These are phyloP conservation scores for Andrographis paniculata DNA, from an alignment of 305 asterid species.

Conservation along the genomic window DNA sequence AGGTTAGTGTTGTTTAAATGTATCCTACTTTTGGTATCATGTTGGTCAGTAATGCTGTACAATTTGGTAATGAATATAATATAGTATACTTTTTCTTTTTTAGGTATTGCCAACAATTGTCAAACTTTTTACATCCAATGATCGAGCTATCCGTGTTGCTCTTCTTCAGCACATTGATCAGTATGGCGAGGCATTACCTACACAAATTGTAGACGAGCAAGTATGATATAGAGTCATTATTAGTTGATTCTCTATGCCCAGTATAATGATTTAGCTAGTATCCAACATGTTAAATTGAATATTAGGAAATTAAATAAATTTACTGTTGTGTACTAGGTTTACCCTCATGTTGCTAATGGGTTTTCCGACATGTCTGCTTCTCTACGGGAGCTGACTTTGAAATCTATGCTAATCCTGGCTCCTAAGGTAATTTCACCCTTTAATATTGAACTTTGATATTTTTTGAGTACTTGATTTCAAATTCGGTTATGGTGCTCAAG, in stretches of 20 bases:
- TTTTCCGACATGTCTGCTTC: slow-evolving; percentile 94
- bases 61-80: slow-evolving; percentile 10
- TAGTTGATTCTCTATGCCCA: slow-evolving; percentile 7
- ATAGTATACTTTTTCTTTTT: slow-evolving; percentile 17
- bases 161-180: slow-evolving; percentile 96
- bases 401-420: slow-evolving; percentile 96
- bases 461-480: slow-evolving; percentile 5
- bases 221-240: slow-evolving; percentile 33
- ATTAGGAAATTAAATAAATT: slow-evolving; percentile 12
- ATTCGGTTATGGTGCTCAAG: too few species aligned
- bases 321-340: slow-evolving; percentile 45
- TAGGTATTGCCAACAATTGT: slow-evolving; percentile 85
- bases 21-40: slow-evolving; percentile 6
- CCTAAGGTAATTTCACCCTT: slow-evolving; percentile 63
- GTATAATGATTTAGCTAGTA: too few species aligned
- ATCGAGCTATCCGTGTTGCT: slow-evolving; percentile 80
- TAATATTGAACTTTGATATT: slow-evolving; percentile 8
- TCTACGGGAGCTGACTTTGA: slow-evolving; percentile 88
- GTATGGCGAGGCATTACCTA: slow-evolving; percentile 80
- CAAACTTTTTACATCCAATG: slow-evolving; percentile 86
- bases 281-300: not conserved
- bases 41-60: slow-evolving; percentile 4
- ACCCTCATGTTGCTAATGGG: slow-evolving; percentile 91
- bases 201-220: slow-evolving; percentile 92
- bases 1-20: slow-evolving; percentile 44